phyloP scores from a whole-genome alignment of 345 rosid species.

The Barbarea vulgaris region DNA sequence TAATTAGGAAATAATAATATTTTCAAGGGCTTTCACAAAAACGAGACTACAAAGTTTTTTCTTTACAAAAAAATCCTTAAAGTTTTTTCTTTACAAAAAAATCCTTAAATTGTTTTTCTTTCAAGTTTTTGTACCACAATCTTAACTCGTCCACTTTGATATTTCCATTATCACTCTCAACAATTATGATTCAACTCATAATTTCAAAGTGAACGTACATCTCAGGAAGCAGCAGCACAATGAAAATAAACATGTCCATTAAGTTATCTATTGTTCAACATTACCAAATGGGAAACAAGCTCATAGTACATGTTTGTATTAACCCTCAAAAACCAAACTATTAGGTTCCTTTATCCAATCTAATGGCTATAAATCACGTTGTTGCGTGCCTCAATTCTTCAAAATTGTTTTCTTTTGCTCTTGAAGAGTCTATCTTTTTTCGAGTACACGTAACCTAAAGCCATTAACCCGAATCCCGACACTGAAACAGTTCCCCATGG shows the following conservation, averaged over 20 bases:
- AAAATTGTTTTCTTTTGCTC: slow-evolving; percentile 94
- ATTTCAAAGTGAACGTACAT: too few species aligned
- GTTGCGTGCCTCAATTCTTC: slow-evolving; percentile 36
- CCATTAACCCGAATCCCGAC: slow-evolving; percentile 58
- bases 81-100: too few species aligned
- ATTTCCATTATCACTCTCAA: too few species aligned
- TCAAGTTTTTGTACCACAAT: too few species aligned
- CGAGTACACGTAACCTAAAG: slow-evolving; percentile 54
- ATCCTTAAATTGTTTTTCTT: not conserved
- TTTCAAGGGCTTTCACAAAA: not conserved
- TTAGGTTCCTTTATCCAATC: slow-evolving; percentile 20
- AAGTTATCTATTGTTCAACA: slow-evolving; percentile 9
- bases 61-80: not conserved
- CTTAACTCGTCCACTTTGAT: too few species aligned
- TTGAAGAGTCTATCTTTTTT: slow-evolving; percentile 71
- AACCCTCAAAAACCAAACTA: slow-evolving; percentile 22
- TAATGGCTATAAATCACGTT: not conserved
- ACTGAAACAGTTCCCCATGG: slow-evolving; percentile 76
- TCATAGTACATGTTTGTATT: slow-evolving; percentile 30
- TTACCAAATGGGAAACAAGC: slow-evolving; percentile 30
- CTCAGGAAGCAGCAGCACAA: too few species aligned
- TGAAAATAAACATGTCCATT: too few species aligned
- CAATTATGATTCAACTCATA: too few species aligned
- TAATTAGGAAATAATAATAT: not conserved
- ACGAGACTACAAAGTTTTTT: not conserved